Evolutionary conservation across 805 yeast genomes (phyloP).

Genomic region (Millerago galiae): DNA sequence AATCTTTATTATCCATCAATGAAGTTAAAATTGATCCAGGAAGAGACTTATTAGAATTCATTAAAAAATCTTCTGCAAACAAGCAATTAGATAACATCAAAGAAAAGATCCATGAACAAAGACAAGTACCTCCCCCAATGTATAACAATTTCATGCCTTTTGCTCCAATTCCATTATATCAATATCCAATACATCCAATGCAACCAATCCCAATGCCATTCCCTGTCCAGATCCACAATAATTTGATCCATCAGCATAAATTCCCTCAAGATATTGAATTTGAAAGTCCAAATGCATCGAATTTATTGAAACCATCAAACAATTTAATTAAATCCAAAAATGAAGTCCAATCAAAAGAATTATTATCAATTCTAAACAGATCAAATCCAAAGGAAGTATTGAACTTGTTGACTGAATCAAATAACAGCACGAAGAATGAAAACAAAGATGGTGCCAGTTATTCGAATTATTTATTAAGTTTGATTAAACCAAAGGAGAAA

Average conservation of each 20-base stretch:
- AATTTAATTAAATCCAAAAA: constrained; percentile 20
- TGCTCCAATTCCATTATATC: constrained; percentile 5
- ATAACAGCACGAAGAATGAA: constrained; percentile 4
- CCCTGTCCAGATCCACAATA: too few relatives aligned
- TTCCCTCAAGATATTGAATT: constrained; percentile 11
- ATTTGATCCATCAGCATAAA: constrained; percentile 4
- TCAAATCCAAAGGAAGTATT: constrained; percentile 12
- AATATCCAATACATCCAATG: too few relatives aligned
- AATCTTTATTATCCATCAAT: constrained; percentile 53
- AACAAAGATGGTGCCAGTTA: constrained; percentile 6
- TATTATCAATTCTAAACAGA: constrained; percentile 35
- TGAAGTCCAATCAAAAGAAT: constrained; percentile 34
- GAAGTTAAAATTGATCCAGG: constrained; percentile 57
- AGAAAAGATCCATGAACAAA: constrained; percentile 6
- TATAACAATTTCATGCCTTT: constrained; percentile 6
- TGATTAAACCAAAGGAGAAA: constrained; percentile 8
- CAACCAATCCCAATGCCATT: too few relatives aligned
- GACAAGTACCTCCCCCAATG: constrained; percentile 5
- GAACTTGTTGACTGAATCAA: constrained; percentile 2
- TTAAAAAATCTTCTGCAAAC: constrained; percentile 40
- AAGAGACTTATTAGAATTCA: constrained; percentile 62
- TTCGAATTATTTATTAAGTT: constrained; percentile 16
- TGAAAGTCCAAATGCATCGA: constrained; percentile 31
- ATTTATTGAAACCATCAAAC: constrained; percentile 32
- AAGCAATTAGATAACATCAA: constrained; percentile 16